A percentile compares a stretch with the other conserved stretches of the same genome.
Conservation (phyloP, 1,284 basidiomycete genomes). For the Grifola frondosa region DNA sequence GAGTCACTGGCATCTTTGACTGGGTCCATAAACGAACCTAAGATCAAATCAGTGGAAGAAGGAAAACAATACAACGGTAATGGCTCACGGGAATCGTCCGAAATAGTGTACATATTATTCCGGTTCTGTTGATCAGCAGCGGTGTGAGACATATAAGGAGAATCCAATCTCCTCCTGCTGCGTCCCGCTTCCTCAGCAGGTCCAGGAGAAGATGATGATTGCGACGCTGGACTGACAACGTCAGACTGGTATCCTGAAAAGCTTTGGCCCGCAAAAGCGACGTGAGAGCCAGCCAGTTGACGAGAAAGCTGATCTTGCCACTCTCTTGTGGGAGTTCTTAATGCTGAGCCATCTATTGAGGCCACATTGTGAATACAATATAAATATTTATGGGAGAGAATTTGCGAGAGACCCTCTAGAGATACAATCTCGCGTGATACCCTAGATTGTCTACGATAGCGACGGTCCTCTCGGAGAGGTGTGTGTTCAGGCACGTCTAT, state of each 20-base stretch:
- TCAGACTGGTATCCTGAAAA: no score
- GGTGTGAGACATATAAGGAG: conserved; percentile 23
- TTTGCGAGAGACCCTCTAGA: conserved; percentile 41
- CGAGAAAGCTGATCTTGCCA: conserved; percentile 73
- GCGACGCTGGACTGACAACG: conserved; percentile 14
- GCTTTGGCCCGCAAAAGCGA: no score
- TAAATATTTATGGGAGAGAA: background rate
- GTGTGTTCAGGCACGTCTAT: conserved; percentile 55
- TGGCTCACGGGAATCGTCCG: conserved; percentile 13
- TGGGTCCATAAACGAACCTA: conserved; percentile 22
- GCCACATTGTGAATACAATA: no score
- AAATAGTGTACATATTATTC: conserved; percentile 24
- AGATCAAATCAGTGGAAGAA: background rate
- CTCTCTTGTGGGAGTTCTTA: conserved; percentile 66
- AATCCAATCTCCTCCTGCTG: conserved; percentile 25
- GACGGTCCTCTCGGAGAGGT: conserved; percentile 51
- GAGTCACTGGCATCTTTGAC: conserved; percentile 55
- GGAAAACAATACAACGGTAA: background rate
- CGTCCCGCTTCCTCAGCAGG: conserved; percentile 13
- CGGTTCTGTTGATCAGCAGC: conserved; percentile 15
- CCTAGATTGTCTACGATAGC: conserved; percentile 71
- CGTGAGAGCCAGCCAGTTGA: conserved; percentile 39
- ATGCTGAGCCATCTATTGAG: conserved; percentile 53
- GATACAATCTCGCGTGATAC: conserved; percentile 77
- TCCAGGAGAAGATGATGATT: conserved; percentile 15